phyloP scores from a whole-genome alignment of 495 filamentous ascomycete species.

The Aspergillus avenaceus region DNA sequence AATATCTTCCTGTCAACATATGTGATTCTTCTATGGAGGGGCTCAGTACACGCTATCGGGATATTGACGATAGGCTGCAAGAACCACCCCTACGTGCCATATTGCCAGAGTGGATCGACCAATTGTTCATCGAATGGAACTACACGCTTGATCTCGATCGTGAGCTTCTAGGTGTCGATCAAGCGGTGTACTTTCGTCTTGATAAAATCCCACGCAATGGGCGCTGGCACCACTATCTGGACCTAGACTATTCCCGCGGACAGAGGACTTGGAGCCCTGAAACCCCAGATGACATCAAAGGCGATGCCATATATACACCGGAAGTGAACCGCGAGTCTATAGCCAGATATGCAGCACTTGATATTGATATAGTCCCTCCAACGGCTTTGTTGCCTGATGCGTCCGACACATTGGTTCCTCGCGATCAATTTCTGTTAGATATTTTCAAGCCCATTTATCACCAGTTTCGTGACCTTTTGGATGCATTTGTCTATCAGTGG shows the following conservation, averaged over 20 bases:
- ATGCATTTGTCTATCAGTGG: constrained; percentile 9
- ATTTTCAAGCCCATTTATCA: neutral
- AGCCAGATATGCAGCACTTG: neutral
- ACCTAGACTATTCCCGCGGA: neutral
- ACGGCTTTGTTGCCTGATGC: neutral
- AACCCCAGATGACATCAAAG: constrained; percentile 11
- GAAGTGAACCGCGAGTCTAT: neutral
- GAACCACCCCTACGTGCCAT: constrained; percentile 4
- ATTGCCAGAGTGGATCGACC: neutral
- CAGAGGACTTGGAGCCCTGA: neutral
- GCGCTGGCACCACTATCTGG: constrained; percentile 10
- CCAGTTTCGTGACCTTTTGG: constrained; percentile 3
- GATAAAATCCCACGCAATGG: constrained; percentile 3
- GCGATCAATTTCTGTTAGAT: constrained; percentile 1
- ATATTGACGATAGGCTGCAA: constrained; percentile 16
- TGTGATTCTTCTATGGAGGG: neutral
- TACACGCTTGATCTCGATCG: constrained; percentile 21
- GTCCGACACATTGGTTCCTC: neutral
- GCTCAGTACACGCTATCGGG: no score
- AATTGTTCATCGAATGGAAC: constrained; percentile 7
- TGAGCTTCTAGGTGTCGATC: constrained; percentile 13
- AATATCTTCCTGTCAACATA: constrained; percentile 6
- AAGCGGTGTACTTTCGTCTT: constrained; percentile 5
- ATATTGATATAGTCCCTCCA: neutral
- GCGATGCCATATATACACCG: constrained; percentile 2